phyloP scores from a whole-genome alignment of 768 basidiomycete genomes.

The Dioszegia aurantiaca region DNA sequence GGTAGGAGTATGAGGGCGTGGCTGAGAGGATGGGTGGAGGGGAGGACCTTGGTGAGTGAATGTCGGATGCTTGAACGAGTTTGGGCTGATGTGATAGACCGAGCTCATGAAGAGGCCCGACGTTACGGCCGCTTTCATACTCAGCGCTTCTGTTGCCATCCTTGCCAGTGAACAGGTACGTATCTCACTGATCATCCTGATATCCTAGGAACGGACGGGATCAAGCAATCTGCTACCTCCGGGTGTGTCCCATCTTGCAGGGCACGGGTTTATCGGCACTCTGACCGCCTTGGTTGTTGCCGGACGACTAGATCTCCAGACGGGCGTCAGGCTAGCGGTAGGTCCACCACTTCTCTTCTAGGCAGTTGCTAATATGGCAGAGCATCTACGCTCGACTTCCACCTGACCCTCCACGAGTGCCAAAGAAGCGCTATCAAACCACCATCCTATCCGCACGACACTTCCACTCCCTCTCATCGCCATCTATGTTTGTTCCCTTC shows the following conservation, averaged over 20 bases:
- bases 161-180: conserved; percentile 45
- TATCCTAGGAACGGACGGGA: conserved; percentile 34
- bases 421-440: conserved; percentile 24
- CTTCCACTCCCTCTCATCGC: conserved; percentile 43
- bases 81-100: conserved; percentile 24
- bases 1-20: conserved; percentile 29
- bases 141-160: conserved; percentile 47
- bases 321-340: conserved; percentile 42
- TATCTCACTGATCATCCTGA: background rate
- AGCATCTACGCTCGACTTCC: conserved; percentile 40
- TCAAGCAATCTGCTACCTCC: conserved; percentile 32
- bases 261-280: conserved; percentile 50
- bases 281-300: conserved; percentile 47
- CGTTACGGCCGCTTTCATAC: conserved; percentile 48
- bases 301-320: conserved; percentile 40
- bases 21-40: conserved; percentile 48
- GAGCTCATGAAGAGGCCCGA: conserved; percentile 46
- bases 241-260: conserved; percentile 44
- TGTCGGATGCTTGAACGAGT: background rate
- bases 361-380: conserved; percentile 7
- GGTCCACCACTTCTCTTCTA: conserved; percentile 8
- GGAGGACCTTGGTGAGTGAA: conserved; percentile 37
- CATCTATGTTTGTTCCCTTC: conserved; percentile 28
- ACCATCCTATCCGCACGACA: conserved; percentile 46
- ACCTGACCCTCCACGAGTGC: conserved; percentile 19